Conservation (phyloP, 371 early-diverging fungal species). For the Umbelopsis sp. region DNA sequence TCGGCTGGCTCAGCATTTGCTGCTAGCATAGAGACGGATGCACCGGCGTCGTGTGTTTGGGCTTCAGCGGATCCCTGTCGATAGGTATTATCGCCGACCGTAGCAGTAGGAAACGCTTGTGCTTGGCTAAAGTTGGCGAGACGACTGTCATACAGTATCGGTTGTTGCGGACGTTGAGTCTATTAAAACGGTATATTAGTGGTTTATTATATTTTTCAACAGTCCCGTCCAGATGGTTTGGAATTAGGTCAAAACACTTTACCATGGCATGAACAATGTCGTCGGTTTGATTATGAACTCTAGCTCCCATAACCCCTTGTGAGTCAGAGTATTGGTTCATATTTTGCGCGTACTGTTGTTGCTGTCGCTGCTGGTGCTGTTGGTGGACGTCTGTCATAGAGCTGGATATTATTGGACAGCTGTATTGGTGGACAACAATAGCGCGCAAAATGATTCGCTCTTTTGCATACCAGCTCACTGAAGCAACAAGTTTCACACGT, state of each 20-base stretch:
- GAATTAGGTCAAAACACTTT: neutral
- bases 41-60: slow-evolving; percentile 2
- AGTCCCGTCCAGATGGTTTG: neutral
- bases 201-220: slow-evolving; percentile 1
- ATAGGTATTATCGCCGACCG: slow-evolving; percentile 8
- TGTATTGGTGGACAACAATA: slow-evolving; percentile 9
- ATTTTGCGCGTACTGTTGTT: slow-evolving; percentile 13
- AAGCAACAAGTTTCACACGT: neutral
- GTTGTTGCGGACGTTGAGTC: slow-evolving; percentile 16
- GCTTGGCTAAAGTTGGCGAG: slow-evolving; percentile 2
- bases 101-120: slow-evolving; percentile 1
- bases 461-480: neutral
- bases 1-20: slow-evolving; percentile 42
- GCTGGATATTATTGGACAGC: slow-evolving; percentile 15
- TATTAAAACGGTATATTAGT: neutral
- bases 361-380: slow-evolving; percentile 14
- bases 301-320: neutral
- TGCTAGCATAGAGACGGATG: slow-evolving; percentile 15
- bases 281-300: slow-evolving; percentile 13
- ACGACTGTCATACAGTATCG: slow-evolving; percentile 9
- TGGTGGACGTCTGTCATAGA: slow-evolving; percentile 13
- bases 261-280: slow-evolving; percentile 17
- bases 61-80: slow-evolving; percentile 10
- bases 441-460: slow-evolving; percentile 20
- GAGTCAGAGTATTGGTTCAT: slow-evolving; percentile 1